Conservation (phyloP, 305 asterid species). For the Solanum hybrid region DNA sequence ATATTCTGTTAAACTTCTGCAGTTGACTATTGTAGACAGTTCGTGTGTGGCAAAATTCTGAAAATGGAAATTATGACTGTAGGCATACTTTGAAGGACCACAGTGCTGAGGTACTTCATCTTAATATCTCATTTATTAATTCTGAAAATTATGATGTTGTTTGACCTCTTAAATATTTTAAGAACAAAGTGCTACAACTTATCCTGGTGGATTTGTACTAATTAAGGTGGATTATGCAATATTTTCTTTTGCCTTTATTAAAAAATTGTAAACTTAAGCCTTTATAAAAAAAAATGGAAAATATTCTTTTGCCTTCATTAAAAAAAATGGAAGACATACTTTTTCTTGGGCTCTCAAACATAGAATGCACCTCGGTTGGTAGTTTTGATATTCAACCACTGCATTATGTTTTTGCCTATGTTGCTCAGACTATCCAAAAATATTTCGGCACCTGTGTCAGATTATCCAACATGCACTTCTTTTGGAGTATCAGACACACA, state of each 20-base stretch:
- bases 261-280: background rate
- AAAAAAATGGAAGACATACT: background rate
- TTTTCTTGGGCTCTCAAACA: background rate
- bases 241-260: background rate
- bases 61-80: conserved; percentile 60
- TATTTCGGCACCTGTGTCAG: background rate
- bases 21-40: conserved; percentile 56
- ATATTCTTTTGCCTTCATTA: background rate
- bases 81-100: conserved; percentile 76
- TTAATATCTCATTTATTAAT: background rate
- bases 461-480: background rate
- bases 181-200: background rate
- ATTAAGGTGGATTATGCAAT: background rate
- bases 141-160: background rate
- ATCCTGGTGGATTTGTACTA: background rate
- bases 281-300: background rate
- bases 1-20: background rate
- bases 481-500: background rate
- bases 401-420: background rate
- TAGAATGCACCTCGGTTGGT: background rate
- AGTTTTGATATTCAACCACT: background rate
- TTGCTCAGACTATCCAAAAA: background rate
- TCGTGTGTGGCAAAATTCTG: conserved; percentile 85
- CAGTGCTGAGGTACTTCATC: conserved; percentile 58
- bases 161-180: background rate